These are phyloP conservation scores for Pholiota adiposa DNA, from an alignment of 1,284 basidiomycete species.

Conservation along the genomic window DNA sequence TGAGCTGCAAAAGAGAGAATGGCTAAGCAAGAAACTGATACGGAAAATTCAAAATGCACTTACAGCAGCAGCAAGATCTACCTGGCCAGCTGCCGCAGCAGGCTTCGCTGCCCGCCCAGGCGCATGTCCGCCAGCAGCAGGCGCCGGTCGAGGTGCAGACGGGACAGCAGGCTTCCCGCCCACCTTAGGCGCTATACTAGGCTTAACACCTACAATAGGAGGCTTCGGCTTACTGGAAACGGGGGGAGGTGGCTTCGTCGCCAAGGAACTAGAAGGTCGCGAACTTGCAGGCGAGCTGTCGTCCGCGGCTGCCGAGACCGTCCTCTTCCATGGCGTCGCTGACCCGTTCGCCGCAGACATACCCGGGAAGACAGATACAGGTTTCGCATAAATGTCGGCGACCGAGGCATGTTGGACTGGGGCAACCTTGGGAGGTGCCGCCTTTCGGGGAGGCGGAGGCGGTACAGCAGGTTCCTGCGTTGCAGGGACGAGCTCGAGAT, in stretches of 20 bases:
- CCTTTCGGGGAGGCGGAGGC: conserved; percentile 70
- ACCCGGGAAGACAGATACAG: conserved; percentile 75
- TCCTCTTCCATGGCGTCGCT: conserved; percentile 75
- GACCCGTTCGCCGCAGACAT: conserved; percentile 69
- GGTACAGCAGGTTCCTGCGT: conserved; percentile 62
- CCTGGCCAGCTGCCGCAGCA: conserved; percentile 55
- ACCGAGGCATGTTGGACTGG: conserved; percentile 47
- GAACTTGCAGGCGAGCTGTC: conserved; percentile 55
- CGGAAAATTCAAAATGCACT: conserved; percentile 29
- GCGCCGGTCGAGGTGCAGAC: conserved; percentile 53
- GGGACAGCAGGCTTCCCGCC: conserved; percentile 64
- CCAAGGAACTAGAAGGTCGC: conserved; percentile 57
- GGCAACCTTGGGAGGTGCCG: conserved; percentile 37
- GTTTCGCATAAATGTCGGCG: conserved; percentile 64
- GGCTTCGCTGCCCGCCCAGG: conserved; percentile 47
- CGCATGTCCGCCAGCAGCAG: conserved; percentile 39
- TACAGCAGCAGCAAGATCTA: conserved; percentile 84
- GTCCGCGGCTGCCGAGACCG: conserved; percentile 36
- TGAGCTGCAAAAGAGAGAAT: conserved; percentile 49
- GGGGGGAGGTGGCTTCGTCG: conserved; percentile 57
- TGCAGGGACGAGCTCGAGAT: conserved; percentile 80
- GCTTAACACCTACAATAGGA: conserved; percentile 47
- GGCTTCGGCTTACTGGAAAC: conserved; percentile 50
- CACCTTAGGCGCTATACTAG: conserved; percentile 31
- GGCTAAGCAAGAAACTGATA: conserved; percentile 15